Percentiles rank a stretch among this genome's conserved stretches.
phyloP scores from a whole-genome alignment of 768 basidiomycete species.

The Auricularia sp. region DNA sequence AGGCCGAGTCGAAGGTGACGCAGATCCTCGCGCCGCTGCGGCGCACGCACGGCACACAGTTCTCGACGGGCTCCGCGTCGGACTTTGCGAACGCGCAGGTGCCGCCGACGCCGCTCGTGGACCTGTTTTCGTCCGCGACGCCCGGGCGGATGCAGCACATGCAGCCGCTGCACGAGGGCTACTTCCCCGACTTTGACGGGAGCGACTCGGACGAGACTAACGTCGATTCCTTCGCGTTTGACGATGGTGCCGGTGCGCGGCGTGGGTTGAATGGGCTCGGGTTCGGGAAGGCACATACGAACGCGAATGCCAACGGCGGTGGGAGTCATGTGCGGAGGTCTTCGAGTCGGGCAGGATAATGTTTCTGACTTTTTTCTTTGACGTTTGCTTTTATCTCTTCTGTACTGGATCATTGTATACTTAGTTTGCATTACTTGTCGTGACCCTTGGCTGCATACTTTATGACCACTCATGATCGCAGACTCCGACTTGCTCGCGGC shows the following conservation, averaged over 20 bases:
- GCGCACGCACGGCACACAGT: background rate
- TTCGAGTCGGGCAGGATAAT: no score
- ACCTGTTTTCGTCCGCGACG: background rate
- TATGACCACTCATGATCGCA: no score
- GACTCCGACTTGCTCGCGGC: no score
- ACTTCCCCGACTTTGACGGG: conserved; percentile 1
- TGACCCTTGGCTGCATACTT: no score
- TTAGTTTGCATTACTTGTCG: no score
- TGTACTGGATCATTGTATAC: no score
- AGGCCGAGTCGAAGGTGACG: background rate
- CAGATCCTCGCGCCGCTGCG: background rate
- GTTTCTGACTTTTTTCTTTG: no score
- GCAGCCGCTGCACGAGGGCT: background rate
- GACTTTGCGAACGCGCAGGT: background rate
- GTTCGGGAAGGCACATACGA: no score
- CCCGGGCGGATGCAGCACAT: background rate
- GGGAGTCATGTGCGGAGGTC: no score
- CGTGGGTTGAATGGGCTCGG: background rate
- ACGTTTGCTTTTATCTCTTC: no score
- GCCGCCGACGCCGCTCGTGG: background rate
- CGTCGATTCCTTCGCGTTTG: background rate
- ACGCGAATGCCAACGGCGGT: no score
- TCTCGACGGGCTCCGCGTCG: background rate
- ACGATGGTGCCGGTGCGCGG: background rate
- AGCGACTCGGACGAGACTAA: background rate